Evolutionary conservation across 2,329 filamentous ascomycete species (phyloP).

Genomic region (Neocucurbitaria cava): DNA sequence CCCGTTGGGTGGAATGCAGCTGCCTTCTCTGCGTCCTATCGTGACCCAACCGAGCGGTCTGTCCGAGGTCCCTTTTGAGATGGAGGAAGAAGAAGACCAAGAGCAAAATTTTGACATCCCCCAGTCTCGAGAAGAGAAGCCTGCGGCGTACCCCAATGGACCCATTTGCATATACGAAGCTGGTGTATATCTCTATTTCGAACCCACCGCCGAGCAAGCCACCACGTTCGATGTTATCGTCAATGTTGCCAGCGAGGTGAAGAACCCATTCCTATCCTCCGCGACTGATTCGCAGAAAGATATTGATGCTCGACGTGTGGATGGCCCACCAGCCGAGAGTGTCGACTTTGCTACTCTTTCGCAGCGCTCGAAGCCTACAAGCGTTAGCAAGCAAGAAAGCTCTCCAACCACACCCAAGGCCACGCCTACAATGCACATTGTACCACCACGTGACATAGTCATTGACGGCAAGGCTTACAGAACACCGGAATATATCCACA

Average conservation of each 20-base stretch:
- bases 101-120: constrained; percentile 62
- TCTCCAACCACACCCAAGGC: constrained; percentile 62
- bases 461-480: constrained; percentile 38
- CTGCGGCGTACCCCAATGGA: constrained; percentile 81
- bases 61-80: constrained; percentile 70
- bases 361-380: constrained; percentile 30
- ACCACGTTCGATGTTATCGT: constrained; percentile 81
- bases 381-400: constrained; percentile 38
- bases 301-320: constrained; percentile 44
- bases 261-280: constrained; percentile 69
- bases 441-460: constrained; percentile 32
- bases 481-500: constrained; percentile 82
- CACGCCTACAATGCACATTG: constrained; percentile 53
- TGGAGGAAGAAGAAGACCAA: constrained; percentile 71
- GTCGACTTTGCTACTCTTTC: constrained; percentile 46
- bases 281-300: constrained; percentile 40
- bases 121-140: constrained; percentile 71
- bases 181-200: constrained; percentile 78
- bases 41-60: constrained; percentile 46
- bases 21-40: constrained; percentile 51
- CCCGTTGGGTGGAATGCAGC: constrained; percentile 59
- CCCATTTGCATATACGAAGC: constrained; percentile 83
- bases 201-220: constrained; percentile 80
- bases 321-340: constrained; percentile 44
- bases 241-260: constrained; percentile 83